These are phyloP conservation scores for Nymphaea colorata DNA, from an alignment of 164 flowering plant genomes.

Conservation along the genomic window DNA sequence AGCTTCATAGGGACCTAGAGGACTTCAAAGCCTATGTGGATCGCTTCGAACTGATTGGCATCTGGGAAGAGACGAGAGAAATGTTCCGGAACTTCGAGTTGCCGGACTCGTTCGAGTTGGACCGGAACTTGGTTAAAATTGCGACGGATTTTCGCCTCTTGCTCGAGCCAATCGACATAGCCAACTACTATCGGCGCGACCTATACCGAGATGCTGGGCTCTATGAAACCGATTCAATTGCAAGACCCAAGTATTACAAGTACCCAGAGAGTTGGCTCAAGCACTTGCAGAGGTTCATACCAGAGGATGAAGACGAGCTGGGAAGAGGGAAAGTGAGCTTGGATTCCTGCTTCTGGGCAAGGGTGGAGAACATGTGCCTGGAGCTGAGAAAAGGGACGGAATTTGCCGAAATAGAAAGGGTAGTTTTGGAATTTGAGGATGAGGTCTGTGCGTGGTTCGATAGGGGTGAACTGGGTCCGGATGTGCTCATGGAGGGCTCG, in stretches of 20 bases:
- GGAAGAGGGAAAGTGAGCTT: constrained; percentile 3
- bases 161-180: constrained; percentile 82
- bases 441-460: constrained; percentile 18
- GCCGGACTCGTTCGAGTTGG: constrained; percentile 57
- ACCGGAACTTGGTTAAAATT: constrained; percentile 37
- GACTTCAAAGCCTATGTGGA: constrained; percentile 59
- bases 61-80: constrained; percentile 71
- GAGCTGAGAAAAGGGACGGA: background rate
- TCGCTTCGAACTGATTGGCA: constrained; percentile 58
- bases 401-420: constrained; percentile 20
- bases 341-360: constrained; percentile 62
- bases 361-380: constrained; percentile 44
- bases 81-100: constrained; percentile 50
- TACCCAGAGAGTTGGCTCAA: constrained; percentile 57
- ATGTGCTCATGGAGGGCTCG: constrained; percentile 39
- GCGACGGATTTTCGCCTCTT: constrained; percentile 54
- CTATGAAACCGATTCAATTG: constrained; percentile 27
- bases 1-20: constrained; percentile 21
- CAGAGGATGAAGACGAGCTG: background rate
- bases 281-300: constrained; percentile 14
- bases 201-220: constrained; percentile 60
- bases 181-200: constrained; percentile 69
- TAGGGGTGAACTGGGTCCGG: constrained; percentile 12
- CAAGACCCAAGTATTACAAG: constrained; percentile 66
- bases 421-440: constrained; percentile 22